These are phyloP conservation scores for Metschnikowia baotianmanensis DNA, from an alignment of 805 yeast genomes.

Conservation along the genomic window DNA sequence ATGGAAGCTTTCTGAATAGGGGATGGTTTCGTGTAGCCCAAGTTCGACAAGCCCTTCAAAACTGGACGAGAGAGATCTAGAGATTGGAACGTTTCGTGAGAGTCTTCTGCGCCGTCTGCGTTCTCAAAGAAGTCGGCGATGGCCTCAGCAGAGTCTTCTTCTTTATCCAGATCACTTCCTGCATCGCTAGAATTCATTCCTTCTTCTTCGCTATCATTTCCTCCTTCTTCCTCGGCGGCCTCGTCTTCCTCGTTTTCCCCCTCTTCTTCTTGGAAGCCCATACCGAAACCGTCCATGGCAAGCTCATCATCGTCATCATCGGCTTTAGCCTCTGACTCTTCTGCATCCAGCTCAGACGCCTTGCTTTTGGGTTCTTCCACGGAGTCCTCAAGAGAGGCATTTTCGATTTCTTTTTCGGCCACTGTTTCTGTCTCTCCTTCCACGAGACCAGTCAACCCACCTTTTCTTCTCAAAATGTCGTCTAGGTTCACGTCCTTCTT, in stretches of 20 bases:
- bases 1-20: slow-evolving; percentile 93
- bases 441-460: slow-evolving; percentile 58
- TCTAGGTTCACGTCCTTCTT: slow-evolving; percentile 78
- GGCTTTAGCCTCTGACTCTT: slow-evolving; percentile 20
- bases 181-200: slow-evolving; percentile 15
- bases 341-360: too few relatives aligned
- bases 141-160: slow-evolving; percentile 77
- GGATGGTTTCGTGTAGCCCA: slow-evolving; percentile 86
- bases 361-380: slow-evolving; percentile 38
- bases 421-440: slow-evolving; percentile 25
- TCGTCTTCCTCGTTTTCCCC: slow-evolving; percentile 6
- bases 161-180: slow-evolving; percentile 29
- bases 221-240: slow-evolving; percentile 5
- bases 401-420: slow-evolving; percentile 21
- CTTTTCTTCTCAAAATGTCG: slow-evolving; percentile 80
- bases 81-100: slow-evolving; percentile 68
- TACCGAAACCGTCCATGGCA: slow-evolving; percentile 46
- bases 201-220: slow-evolving; percentile 21
- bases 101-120: slow-evolving; percentile 41
- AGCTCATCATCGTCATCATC: slow-evolving; percentile 40
- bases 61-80: slow-evolving; percentile 87
- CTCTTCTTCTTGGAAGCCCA: slow-evolving; percentile 42
- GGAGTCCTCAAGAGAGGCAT: slow-evolving; percentile 22
- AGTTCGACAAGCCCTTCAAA: slow-evolving; percentile 71
- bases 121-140: slow-evolving; percentile 70